Evolutionary conservation across 441 rosid genomes (phyloP).

Genomic region (Populus tomentosa): DNA sequence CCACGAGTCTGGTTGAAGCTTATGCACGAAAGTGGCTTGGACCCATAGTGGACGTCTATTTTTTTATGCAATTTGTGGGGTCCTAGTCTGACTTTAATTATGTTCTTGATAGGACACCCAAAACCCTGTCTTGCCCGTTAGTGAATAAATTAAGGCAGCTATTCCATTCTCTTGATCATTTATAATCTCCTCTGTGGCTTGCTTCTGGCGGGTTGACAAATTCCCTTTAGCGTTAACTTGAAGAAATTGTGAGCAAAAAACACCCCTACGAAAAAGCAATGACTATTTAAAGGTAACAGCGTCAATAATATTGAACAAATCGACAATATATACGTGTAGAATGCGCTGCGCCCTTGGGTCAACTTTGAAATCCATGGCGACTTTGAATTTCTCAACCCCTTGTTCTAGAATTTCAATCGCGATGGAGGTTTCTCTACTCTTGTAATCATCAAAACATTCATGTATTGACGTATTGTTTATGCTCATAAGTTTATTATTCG

Average conservation of each 20-base stretch:
- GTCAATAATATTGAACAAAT: conserved; percentile 12
- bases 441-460: neutral
- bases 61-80: conserved; percentile 7
- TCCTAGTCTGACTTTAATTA: conserved; percentile 12
- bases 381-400: conserved; percentile 37
- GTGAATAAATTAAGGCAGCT: conserved; percentile 7
- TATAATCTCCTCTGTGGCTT: neutral
- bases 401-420: conserved; percentile 29
- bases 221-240: conserved; percentile 32
- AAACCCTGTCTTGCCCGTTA: conserved; percentile 5
- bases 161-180: neutral
- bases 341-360: conserved; percentile 26
- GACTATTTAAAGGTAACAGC: conserved; percentile 18
- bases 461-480: neutral
- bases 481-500: neutral
- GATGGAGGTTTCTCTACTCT: conserved; percentile 1
- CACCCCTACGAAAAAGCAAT: neutral
- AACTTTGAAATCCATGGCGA: conserved; percentile 53
- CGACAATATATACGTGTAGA: neutral
- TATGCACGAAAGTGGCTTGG: conserved; percentile 22
- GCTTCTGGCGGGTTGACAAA: conserved; percentile 41
- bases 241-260: conserved; percentile 37
- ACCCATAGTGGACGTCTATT: neutral
- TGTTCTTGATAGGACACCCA: neutral
- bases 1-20: conserved; percentile 21